Evolutionary conservation across 129 eudicot genomes (phyloP), one percentile per base, ranked within the genome.

Genomic region (Smallanthus sonchifolius): DNA sequence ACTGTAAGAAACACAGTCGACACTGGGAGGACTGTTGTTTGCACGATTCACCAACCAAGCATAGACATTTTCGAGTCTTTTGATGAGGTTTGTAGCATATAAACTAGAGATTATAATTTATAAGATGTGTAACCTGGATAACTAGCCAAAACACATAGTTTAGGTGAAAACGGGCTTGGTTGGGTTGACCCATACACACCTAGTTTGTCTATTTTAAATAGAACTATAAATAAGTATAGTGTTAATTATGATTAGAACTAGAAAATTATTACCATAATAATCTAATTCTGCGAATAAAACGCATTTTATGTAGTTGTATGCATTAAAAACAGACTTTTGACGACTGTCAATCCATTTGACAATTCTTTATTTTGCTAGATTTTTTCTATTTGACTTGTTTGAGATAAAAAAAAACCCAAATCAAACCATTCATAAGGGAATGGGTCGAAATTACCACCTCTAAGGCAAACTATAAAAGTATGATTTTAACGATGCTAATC

Each of bases 21-120:
- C 71, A 90, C 94, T 1, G 96, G 96, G 61, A 83, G 96, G 63
- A 90, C 96, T 5, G 84, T 86, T 51, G 96, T 87, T 39, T 90
- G 96, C 80, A 90, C 96, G 38, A 87, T 90, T 65, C 96, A 90
- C 82, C 95, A 88, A 61, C 95, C 95, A 30, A 88, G 92, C 75
- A 86, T 83, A 30, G 92, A 91, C 44, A 83, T 91, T 75, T 91
- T 91, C 67, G 97, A 91, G 79, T 82, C 97, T 28, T 91, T 91
- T 74, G 97, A 91, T 66, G 95, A 91, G 95, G 95, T 91, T 75
- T 51, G 79, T 75, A 64, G 79, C 20, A 36, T 32, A 45, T 14
- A 36, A 35, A 63, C 13, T 37, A 35, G 2, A 63, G 0, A 10
- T 20, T n/a, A n/a, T n/a, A n/a, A 2, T 10, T n/a, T n/a, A n/a